Conservation (phyloP, 768 basidiomycete species). For the Hebeloma cylindrosporum region DNA sequence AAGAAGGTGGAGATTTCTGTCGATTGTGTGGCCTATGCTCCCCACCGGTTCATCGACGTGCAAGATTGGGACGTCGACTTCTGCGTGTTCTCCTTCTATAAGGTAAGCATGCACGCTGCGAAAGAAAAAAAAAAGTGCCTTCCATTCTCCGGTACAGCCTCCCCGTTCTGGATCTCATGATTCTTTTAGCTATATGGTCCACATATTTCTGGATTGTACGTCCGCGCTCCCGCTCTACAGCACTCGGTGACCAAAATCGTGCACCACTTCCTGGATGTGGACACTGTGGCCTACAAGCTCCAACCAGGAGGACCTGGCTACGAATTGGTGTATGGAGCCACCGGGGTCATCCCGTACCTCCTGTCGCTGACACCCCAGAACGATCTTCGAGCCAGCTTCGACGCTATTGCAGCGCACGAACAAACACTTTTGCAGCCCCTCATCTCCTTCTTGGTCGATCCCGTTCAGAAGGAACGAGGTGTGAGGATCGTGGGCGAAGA, state of each 20-base stretch:
- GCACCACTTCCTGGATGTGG: slow-evolving; percentile 66
- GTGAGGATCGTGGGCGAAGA: slow-evolving; percentile 70
- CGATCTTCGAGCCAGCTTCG: slow-evolving; percentile 51
- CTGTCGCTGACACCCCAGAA: slow-evolving; percentile 52
- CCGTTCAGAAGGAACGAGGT: slow-evolving; percentile 51
- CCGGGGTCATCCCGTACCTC: slow-evolving; percentile 63
- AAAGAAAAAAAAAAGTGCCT: too few species aligned
- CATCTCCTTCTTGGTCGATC: slow-evolving; percentile 52
- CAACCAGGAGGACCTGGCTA: slow-evolving; percentile 77
- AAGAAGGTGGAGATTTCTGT: slow-evolving; percentile 65
- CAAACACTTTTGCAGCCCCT: slow-evolving; percentile 54
- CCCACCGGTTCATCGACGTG: slow-evolving; percentile 71
- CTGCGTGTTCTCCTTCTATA: slow-evolving; percentile 72
- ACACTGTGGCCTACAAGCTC: slow-evolving; percentile 55
- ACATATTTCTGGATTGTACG: slow-evolving; percentile 67
- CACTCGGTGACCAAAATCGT: slow-evolving; percentile 56
- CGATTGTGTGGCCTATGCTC: slow-evolving; percentile 80
- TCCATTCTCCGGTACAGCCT: not conserved
- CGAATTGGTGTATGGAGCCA: slow-evolving; percentile 62
- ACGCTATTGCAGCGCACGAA: slow-evolving; percentile 62
- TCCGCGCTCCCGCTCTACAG: slow-evolving; percentile 47
- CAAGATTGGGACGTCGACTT: slow-evolving; percentile 78
- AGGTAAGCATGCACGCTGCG: slow-evolving; percentile 44
- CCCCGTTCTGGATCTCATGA: not conserved
- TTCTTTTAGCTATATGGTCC: slow-evolving; percentile 66